These are phyloP conservation scores for Morella rubra DNA, from an alignment of 306 rosid genomes.

Conservation along the genomic window DNA sequence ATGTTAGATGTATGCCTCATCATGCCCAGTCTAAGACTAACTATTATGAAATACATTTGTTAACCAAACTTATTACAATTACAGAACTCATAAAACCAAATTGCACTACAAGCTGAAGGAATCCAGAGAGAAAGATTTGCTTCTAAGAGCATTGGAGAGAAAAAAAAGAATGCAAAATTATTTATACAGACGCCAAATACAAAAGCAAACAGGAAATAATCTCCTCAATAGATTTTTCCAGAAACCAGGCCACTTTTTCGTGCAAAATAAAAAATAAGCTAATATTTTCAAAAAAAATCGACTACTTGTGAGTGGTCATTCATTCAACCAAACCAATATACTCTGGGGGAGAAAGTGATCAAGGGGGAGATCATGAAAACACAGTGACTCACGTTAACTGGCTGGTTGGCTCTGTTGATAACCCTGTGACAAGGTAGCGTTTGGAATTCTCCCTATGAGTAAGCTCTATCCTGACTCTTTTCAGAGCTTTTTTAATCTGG, in stretches of 20 bases:
- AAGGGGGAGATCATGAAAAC: neutral
- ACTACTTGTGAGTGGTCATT: no score
- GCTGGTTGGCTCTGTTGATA: slow-evolving; percentile 43
- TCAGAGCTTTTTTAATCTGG: slow-evolving; percentile 56
- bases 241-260: no score
- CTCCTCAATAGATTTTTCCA: no score
- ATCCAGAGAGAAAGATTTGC: neutral
- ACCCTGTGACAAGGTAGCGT: slow-evolving; percentile 42
- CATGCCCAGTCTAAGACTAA: neutral
- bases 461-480: slow-evolving; percentile 46
- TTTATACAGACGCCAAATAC: no score
- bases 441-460: slow-evolving; percentile 2
- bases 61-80: neutral
- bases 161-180: neutral
- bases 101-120: neutral
- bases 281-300: no score
- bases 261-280: no score
- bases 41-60: neutral
- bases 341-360: no score
- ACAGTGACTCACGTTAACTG: slow-evolving; percentile 46
- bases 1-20: neutral
- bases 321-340: no score
- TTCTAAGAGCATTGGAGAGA: neutral
- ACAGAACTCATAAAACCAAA: no score
- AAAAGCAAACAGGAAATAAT: no score